A percentile compares a stretch with the other conserved stretches of the same genome.
These are phyloP conservation scores for Cladosporium phlei DNA, from an alignment of 2,329 filamentous ascomycete genomes.

Conservation along the genomic window DNA sequence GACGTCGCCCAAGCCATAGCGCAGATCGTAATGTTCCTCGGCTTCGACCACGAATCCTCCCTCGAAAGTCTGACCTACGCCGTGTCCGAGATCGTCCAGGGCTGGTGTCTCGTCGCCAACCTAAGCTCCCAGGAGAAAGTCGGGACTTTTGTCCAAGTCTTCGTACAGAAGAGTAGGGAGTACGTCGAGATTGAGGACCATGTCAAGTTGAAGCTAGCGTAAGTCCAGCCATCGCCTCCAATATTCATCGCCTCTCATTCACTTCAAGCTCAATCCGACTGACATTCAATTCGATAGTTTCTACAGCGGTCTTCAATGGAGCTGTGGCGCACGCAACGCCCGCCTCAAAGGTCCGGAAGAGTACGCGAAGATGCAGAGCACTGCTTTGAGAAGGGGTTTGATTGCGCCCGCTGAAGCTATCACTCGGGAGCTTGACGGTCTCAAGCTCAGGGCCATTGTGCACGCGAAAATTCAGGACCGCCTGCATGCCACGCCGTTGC, in stretches of 20 bases:
- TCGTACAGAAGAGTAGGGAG: background rate
- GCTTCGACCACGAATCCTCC: background rate
- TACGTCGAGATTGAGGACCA: background rate
- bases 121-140: background rate
- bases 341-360: background rate
- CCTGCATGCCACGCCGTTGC: too few relatives aligned
- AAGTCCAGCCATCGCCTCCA: background rate
- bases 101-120: constrained; percentile 1
- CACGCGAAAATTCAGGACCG: too few relatives aligned
- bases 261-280: background rate
- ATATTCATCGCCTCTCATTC: background rate
- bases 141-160: background rate
- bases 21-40: background rate
- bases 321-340: background rate
- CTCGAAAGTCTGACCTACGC: background rate
- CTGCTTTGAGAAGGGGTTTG: background rate
- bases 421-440: background rate
- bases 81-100: constrained; percentile 7
- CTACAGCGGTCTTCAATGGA: background rate
- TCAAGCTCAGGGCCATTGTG: too few relatives aligned
- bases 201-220: constrained; percentile 2
- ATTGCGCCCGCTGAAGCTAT: background rate
- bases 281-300: background rate
- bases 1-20: background rate
- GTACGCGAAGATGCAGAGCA: background rate